These are phyloP conservation scores for Paecilomyces sp. DNA, from an alignment of 2,329 filamentous ascomycete genomes.

Conservation along the genomic window DNA sequence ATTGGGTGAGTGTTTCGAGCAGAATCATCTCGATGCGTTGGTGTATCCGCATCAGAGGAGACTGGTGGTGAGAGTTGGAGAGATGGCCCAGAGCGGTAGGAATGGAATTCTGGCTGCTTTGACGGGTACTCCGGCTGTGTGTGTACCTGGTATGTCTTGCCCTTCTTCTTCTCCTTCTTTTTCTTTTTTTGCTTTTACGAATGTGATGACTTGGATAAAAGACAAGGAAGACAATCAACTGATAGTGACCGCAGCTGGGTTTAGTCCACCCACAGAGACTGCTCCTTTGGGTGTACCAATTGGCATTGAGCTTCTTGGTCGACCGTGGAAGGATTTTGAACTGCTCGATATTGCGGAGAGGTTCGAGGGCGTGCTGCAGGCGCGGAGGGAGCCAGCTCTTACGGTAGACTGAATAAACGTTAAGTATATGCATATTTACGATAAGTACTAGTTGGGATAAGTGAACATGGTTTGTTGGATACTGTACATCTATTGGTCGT, in stretches of 20 bases:
- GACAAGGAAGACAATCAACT: background rate
- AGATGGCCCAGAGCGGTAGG: conserved; percentile 50
- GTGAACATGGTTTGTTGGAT: background rate
- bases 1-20: conserved; percentile 45
- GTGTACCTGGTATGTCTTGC: conserved; percentile 23
- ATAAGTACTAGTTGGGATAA: background rate
- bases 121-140: conserved; percentile 47
- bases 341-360: conserved; percentile 48
- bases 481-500: background rate
- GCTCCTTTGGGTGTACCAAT: conserved; percentile 55
- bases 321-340: conserved; percentile 48
- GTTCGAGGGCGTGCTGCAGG: conserved; percentile 41
- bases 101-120: conserved; percentile 52
- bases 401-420: background rate
- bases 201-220: conserved; percentile 1
- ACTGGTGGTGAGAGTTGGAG: conserved; percentile 53
- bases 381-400: conserved; percentile 42
- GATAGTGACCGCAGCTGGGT: conserved; percentile 27
- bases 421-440: background rate
- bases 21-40: conserved; percentile 47
- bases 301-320: conserved; percentile 58
- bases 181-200: conserved; percentile 16
- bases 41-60: conserved; percentile 61
- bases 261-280: conserved; percentile 41
- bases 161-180: conserved; percentile 12